Evolutionary conservation across 2,329 filamentous ascomycete genomes (phyloP), one percentile per base, ranked within the genome.

Genomic region (Scedosporium boydii): DNA sequence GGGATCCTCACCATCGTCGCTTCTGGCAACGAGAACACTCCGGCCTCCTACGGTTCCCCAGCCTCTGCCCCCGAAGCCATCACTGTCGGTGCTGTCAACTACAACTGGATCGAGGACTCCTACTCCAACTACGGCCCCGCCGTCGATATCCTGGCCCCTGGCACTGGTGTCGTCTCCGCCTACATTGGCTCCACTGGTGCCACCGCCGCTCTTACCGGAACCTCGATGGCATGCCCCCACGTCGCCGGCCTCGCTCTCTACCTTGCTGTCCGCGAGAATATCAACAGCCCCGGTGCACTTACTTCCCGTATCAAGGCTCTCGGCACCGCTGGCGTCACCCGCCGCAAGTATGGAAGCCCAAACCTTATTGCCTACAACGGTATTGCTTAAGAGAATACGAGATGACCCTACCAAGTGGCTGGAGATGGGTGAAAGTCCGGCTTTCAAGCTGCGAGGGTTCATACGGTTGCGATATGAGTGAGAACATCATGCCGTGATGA

Each of bases 91-190:
- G 70, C 69, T 1, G 66, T 70, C 34, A 73, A 76, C 57, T 65
- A 67, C 4, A 64, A 67, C 12, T 73, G 77, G 66, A 60, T 59
- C 9, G 27, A 29, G 44, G 38, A 46, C 26, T n/a, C n/a, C 44
- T 80, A 75, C 68, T 79, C 76, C 62, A 82, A 82, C 72, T 82
- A 70, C 42, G 80, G 80, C 16, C 46, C 66, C 3, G 63, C 70
- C 1, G 70, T 81, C 3, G 77, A 81, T 57, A 69, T 82, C 58
- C 76, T 80, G 58, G 79, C 77, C 0, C 78, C 79, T 0, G 79
- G 79, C 3, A 70, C 74, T 4, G 65, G 63, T 16, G 69, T 82
- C 29, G 63, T 76, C 0, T 81, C 78, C 2, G 67, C 79, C 0
- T 82, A 75, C 73, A 76, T 75, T 62, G 71, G 72, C 56, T 69